Percentiles rank a stretch among this genome's conserved stretches.
Conservation (phyloP, 2,329 filamentous ascomycete genomes). For the Tolypocladium tundrense region DNA sequence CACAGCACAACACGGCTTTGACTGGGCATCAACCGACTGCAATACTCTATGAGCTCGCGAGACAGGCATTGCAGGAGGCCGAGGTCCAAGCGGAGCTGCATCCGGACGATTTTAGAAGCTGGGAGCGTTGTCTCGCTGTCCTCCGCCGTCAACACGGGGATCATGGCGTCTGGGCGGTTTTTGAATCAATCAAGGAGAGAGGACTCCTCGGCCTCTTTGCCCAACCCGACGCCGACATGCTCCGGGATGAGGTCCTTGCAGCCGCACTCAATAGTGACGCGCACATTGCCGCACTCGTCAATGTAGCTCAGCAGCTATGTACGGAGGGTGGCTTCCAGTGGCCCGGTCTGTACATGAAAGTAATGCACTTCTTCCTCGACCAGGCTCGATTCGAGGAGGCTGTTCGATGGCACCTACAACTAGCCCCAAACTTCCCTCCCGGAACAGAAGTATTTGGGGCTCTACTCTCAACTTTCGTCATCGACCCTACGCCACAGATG, state of each 20-base stretch:
- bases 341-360: constrained; percentile 40
- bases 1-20: constrained; percentile 2
- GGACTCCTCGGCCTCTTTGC: constrained; percentile 11
- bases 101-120: constrained; percentile 7
- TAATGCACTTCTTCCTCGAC: constrained; percentile 32
- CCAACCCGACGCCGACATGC: constrained; percentile 9
- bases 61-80: background rate
- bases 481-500: constrained; percentile 22
- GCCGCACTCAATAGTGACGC: constrained; percentile 15
- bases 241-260: constrained; percentile 19
- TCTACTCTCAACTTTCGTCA: constrained; percentile 32
- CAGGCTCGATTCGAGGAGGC: constrained; percentile 26
- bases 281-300: constrained; percentile 15
- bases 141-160: constrained; percentile 10
- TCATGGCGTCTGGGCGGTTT: constrained; percentile 17
- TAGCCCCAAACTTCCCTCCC: constrained; percentile 33
- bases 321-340: constrained; percentile 28
- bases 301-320: constrained; percentile 22
- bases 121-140: constrained; percentile 9
- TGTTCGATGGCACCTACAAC: constrained; percentile 36
- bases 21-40: background rate
- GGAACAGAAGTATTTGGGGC: constrained; percentile 28
- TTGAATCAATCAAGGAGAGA: constrained; percentile 11
- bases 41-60: background rate
- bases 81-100: constrained; percentile 1